These are phyloP conservation scores for Madurella fahalii DNA, from an alignment of 2,329 filamentous ascomycete species.

Conservation along the genomic window DNA sequence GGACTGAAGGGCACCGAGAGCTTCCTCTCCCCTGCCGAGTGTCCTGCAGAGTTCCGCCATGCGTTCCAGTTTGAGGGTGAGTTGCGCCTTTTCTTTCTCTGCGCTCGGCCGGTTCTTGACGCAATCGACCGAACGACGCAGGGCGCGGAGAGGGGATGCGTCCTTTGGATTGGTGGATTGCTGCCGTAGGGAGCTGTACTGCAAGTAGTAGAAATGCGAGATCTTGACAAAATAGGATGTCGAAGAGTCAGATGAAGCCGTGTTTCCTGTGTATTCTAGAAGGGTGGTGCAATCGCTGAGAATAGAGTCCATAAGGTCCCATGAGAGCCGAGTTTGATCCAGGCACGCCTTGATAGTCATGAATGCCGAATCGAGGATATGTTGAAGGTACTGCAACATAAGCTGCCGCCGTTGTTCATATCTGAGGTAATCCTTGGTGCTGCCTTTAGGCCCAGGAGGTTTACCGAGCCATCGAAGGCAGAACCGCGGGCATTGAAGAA, in stretches of 20 bases:
- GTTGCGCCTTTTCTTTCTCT: slow-evolving; percentile 57
- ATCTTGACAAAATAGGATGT: slow-evolving; percentile 59
- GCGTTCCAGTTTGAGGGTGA: slow-evolving; percentile 62
- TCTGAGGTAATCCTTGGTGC: slow-evolving; percentile 55
- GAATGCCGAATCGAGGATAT: slow-evolving; percentile 57
- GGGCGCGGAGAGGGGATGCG: slow-evolving; percentile 47
- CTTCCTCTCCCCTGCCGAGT: slow-evolving; percentile 51
- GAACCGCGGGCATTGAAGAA: slow-evolving; percentile 58
- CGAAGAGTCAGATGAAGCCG: slow-evolving; percentile 30
- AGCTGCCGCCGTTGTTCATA: slow-evolving; percentile 58
- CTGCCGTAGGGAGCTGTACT: slow-evolving; percentile 51
- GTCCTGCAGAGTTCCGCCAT: slow-evolving; percentile 58
- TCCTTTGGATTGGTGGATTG: slow-evolving; percentile 39
- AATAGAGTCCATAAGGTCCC: slow-evolving; percentile 54
- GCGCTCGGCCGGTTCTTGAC: slow-evolving; percentile 50
- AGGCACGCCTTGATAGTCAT: slow-evolving; percentile 53
- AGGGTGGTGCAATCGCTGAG: slow-evolving; percentile 54
- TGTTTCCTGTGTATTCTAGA: slow-evolving; percentile 48
- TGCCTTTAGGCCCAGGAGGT: slow-evolving; percentile 46
- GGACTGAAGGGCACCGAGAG: slow-evolving; percentile 53
- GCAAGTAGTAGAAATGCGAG: slow-evolving; percentile 68
- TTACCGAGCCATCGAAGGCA: slow-evolving; percentile 59
- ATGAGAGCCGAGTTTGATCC: slow-evolving; percentile 44
- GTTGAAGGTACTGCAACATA: slow-evolving; percentile 48
- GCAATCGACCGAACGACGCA: slow-evolving; percentile 61